These are phyloP conservation scores for Leptographium galeiforme DNA, from an alignment of 2,329 filamentous ascomycete genomes.

Conservation along the genomic window DNA sequence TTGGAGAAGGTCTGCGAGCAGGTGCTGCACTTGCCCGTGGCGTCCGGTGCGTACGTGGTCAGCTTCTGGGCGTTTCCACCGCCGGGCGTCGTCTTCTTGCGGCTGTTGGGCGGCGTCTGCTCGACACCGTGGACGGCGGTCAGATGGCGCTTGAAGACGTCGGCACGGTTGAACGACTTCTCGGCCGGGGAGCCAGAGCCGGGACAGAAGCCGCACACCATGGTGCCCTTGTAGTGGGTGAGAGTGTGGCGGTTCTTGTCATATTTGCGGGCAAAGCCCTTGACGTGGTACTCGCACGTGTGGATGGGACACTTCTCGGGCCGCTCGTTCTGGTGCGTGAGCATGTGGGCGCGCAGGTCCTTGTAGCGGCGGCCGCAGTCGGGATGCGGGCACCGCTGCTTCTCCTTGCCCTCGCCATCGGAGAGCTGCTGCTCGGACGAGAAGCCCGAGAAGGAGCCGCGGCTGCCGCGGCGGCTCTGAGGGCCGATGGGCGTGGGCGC, in stretches of 20 bases:
- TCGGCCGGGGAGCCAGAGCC: constrained; percentile 78
- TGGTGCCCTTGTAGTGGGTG: constrained; percentile 93
- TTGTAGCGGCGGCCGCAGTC: constrained; percentile 82
- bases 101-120: constrained; percentile 82
- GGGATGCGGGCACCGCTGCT: constrained; percentile 62
- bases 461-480: constrained; percentile 49
- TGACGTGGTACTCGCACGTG: constrained; percentile 82
- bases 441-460: constrained; percentile 46
- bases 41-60: constrained; percentile 58
- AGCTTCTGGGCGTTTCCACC: constrained; percentile 44
- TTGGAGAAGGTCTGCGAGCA: constrained; percentile 84
- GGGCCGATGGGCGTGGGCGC: constrained; percentile 28
- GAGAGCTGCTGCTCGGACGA: constrained; percentile 45
- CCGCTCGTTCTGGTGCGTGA: constrained; percentile 81
- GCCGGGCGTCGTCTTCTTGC: constrained; percentile 47
- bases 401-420: constrained; percentile 51
- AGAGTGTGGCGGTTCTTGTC: constrained; percentile 92
- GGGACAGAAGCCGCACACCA: constrained; percentile 92
- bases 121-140: constrained; percentile 86
- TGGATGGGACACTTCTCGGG: constrained; percentile 90
- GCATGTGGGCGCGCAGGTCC: constrained; percentile 85
- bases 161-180: constrained; percentile 90
- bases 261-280: constrained; percentile 90
- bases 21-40: constrained; percentile 89
- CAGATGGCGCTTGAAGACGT: constrained; percentile 90